Base-by-base conservation (phyloP, 495 filamentous ascomycete species). In the Aspergillus kassunensis region DNA sequence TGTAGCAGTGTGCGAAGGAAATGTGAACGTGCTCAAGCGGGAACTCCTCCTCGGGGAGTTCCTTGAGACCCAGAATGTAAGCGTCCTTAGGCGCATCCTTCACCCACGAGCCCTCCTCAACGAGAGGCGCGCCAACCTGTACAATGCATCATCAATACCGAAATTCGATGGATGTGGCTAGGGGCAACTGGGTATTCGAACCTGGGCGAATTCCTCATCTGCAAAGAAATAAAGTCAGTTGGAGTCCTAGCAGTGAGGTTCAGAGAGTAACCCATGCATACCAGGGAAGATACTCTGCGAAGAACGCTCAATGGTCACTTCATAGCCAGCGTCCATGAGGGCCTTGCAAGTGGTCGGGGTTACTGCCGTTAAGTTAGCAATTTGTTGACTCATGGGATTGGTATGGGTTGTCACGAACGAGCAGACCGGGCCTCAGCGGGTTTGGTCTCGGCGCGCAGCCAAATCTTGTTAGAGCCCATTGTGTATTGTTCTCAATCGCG, bases 11-110 rank as follows among this genome's bases (percentile, higher is more conserved):
- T 34, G 84, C 88, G 60, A 96, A 96, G 55, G 90, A 87, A 54
- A 98, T 81, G 67, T 92, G 88, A 12, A 83, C 81, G 60, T 97
- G 90, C 72, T 86, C 84, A 43, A 97, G 82, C 30, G 91, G 90
- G 63, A 91, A 90, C 27, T 85, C 82, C 59, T 95, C 87, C 63
- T 95, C 90, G 6, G 88, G 89, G 13, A 97, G 78, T 74, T 97
- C 93, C 80, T 98, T 98, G 42, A 98, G 78, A 31, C 93, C 92
- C 54, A 97, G 78, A 59, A 95, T 89, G 61, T 90, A 89, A 61
- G 91, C 82, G 51, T 90, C 82, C 56, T 78, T 73, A 19, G 93
- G 90, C 0, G 84, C 88, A 62, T 78, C 74, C 59, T 69, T 72
- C 34, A 75, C 76, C 92, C 93, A 97, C 40, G 82, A 89, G 24